Percentiles rank a stretch among this genome's conserved stretches.
These are phyloP conservation scores for Xanthoconium separans DNA, from an alignment of 1,284 basidiomycete genomes.

Conservation along the genomic window DNA sequence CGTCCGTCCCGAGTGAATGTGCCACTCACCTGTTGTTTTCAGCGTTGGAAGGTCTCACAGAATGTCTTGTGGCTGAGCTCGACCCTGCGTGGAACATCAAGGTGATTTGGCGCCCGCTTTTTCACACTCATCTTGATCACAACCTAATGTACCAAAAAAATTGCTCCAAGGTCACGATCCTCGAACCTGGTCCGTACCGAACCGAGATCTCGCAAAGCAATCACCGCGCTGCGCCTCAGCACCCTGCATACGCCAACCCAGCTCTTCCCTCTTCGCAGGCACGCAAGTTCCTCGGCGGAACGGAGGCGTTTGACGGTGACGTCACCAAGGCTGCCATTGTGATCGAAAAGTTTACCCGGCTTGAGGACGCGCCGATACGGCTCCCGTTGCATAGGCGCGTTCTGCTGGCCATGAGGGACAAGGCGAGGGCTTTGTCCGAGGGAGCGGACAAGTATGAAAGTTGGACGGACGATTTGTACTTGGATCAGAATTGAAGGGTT, in stretches of 20 bases:
- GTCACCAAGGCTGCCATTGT: constrained; percentile 14
- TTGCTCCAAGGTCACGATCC: constrained; percentile 16
- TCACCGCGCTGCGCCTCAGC: constrained; percentile 1
- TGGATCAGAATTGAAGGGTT: background rate
- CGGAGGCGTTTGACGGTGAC: constrained; percentile 13
- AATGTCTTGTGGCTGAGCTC: constrained; percentile 24
- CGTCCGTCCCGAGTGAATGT: background rate
- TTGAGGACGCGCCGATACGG: constrained; percentile 20
- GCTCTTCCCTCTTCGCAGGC: background rate
- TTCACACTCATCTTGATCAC: background rate
- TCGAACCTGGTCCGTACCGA: constrained; percentile 26
- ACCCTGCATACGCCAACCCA: constrained; percentile 24
- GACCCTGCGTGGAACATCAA: constrained; percentile 35
- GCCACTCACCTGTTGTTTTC: background rate
- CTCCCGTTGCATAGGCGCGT: constrained; percentile 20
- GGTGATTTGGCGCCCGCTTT: constrained; percentile 6
- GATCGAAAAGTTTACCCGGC: constrained; percentile 18
- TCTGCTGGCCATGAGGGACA: constrained; percentile 14
- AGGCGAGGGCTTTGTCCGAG: constrained; percentile 18
- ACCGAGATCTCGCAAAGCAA: constrained; percentile 15
- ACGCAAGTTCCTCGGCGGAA: constrained; percentile 1
- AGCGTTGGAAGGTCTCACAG: constrained; percentile 33
- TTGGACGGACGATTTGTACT: constrained; percentile 23
- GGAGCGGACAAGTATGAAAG: constrained; percentile 19
- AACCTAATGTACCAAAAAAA: background rate